Conservation (phyloP, 2,329 filamentous ascomycete species). For the Davidsoniella australis region DNA sequence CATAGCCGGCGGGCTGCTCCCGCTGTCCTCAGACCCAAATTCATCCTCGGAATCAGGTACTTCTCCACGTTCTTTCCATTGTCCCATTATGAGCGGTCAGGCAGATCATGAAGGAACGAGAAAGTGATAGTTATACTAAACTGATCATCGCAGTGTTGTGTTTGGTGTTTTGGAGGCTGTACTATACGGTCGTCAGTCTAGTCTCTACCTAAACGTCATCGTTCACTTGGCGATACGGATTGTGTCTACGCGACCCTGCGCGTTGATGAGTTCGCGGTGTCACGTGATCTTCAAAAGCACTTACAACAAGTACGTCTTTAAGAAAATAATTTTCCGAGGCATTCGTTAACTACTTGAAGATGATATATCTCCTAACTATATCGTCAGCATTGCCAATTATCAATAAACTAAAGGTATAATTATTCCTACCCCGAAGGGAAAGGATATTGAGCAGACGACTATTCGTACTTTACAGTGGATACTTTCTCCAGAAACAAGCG, state of each 20-base stretch:
- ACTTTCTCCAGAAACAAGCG: too few relatives aligned
- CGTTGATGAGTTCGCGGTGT: slow-evolving; percentile 9
- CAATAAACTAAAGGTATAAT: too few relatives aligned
- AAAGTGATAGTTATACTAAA: background rate
- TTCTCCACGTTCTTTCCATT: slow-evolving; percentile 33
- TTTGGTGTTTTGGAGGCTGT: background rate
- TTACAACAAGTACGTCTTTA: too few relatives aligned
- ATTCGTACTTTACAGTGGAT: too few relatives aligned
- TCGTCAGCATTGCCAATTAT: too few relatives aligned
- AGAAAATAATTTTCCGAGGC: too few relatives aligned
- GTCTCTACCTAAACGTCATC: background rate
- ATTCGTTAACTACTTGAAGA: too few relatives aligned
- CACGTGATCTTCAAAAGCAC: slow-evolving; percentile 3
- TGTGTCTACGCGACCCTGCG: slow-evolving; percentile 5
- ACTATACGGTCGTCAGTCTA: background rate
- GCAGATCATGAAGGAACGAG: background rate
- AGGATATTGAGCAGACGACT: too few relatives aligned
- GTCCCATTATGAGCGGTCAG: slow-evolving; percentile 19
- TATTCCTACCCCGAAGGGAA: too few relatives aligned
- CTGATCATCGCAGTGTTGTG: too few relatives aligned
- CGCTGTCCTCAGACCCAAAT: slow-evolving; percentile 24
- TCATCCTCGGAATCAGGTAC: slow-evolving; percentile 36
- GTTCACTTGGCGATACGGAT: background rate
- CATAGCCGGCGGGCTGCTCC: slow-evolving; percentile 10
- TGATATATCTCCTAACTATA: too few relatives aligned